A percentile compares a stretch with the other conserved stretches of the same genome.
Conservation (phyloP, 2,329 filamentous ascomycete genomes). For the Acephala macrosclerotiorum region DNA sequence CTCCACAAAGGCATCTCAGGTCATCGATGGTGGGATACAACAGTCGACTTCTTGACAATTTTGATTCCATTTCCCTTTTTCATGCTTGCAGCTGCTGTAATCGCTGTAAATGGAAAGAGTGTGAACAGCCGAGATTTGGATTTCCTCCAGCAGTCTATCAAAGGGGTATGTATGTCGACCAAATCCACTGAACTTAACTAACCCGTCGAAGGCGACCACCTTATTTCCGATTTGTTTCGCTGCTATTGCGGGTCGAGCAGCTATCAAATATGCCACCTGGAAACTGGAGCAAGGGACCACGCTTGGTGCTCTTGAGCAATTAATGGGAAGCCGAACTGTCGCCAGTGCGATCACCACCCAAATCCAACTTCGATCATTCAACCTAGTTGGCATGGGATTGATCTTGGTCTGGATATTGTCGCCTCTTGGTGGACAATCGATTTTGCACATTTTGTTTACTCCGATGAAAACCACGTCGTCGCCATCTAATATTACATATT, state of each 20-base stretch:
- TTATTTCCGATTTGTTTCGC: slow-evolving; percentile 45
- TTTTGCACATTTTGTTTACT: slow-evolving; percentile 37
- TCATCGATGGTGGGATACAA: slow-evolving; percentile 31
- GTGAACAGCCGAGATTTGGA: slow-evolving; percentile 24
- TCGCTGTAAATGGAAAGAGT: slow-evolving; percentile 29
- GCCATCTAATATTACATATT: slow-evolving; percentile 29
- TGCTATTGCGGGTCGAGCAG: slow-evolving; percentile 39
- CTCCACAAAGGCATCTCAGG: slow-evolving; percentile 26
- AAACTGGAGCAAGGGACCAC: slow-evolving; percentile 41
- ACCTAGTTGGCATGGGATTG: slow-evolving; percentile 37
- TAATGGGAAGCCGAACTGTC: slow-evolving; percentile 44
- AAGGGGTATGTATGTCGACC: slow-evolving; percentile 28
- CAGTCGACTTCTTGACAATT: slow-evolving; percentile 29
- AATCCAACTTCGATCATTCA: slow-evolving; percentile 38
- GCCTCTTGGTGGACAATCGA: slow-evolving; percentile 43
- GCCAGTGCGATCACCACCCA: slow-evolving; percentile 40
- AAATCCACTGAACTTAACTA: not conserved
- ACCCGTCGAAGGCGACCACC: slow-evolving; percentile 32
- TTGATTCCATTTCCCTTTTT: slow-evolving; percentile 35
- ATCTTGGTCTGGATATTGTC: slow-evolving; percentile 43
- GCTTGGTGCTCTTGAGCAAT: slow-evolving; percentile 41
- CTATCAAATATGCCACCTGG: slow-evolving; percentile 39
- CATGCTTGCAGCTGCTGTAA: slow-evolving; percentile 28
- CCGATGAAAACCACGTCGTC: slow-evolving; percentile 25
- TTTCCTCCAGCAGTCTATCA: slow-evolving; percentile 31